Percentiles rank a stretch among this genome's conserved stretches.
phyloP scores from a whole-genome alignment of 192 early-diverging fungal genomes.

The Coemansia sp. region DNA sequence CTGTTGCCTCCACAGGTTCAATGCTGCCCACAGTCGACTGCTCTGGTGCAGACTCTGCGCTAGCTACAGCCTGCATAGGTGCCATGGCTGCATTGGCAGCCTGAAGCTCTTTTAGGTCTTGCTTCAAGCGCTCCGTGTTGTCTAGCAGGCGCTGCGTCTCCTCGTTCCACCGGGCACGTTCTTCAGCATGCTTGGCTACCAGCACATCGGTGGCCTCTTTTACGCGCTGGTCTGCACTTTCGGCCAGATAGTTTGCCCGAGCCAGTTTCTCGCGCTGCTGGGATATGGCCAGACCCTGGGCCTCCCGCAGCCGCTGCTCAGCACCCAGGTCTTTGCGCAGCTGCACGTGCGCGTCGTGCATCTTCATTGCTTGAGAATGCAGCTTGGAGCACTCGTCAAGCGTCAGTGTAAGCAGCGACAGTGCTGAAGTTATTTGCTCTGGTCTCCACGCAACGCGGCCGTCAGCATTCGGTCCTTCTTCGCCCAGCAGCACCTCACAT shows the following conservation, averaged over 20 bases:
- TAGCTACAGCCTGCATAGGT: neutral
- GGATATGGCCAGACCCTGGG: conserved; percentile 43
- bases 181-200: conserved; percentile 21
- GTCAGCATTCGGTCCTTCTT: neutral
- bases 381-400: conserved; percentile 23
- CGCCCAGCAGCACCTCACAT: conserved; percentile 7
- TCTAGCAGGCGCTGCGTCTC: conserved; percentile 49
- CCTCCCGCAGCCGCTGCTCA: conserved; percentile 50
- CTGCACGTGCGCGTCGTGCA: conserved; percentile 23
- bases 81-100: neutral
- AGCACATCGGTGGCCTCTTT: conserved; percentile 30
- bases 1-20: conserved; percentile 9
- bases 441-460: conserved; percentile 8
- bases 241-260: conserved; percentile 20
- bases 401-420: conserved; percentile 26
- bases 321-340: conserved; percentile 35
- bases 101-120: conserved; percentile 25
- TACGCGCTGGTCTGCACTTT: conserved; percentile 41
- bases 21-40: conserved; percentile 28
- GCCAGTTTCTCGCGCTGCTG: conserved; percentile 50
- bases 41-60: no score
- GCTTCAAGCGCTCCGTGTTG: conserved; percentile 45
- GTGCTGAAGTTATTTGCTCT: conserved; percentile 16
- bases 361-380: conserved; percentile 21
- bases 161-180: conserved; percentile 25